These are phyloP conservation scores for Hypoxylon perforatum DNA, from an alignment of 495 filamentous ascomycete genomes.

Conservation along the genomic window DNA sequence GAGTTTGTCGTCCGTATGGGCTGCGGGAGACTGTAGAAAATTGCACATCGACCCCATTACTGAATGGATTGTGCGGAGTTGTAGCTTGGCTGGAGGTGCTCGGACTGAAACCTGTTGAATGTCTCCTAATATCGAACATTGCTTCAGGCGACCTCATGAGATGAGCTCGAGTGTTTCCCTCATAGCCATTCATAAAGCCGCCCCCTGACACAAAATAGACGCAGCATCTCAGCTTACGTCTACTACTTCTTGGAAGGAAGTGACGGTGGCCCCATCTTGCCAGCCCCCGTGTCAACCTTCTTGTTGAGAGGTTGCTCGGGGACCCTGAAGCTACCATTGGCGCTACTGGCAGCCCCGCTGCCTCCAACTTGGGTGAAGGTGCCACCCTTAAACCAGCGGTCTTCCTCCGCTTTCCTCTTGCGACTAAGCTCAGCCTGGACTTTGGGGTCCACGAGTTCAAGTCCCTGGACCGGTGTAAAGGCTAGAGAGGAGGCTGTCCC, in stretches of 20 bases:
- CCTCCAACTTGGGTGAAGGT: constrained; percentile 91
- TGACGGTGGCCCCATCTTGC: constrained; percentile 56
- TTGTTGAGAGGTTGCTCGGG: constrained; percentile 73
- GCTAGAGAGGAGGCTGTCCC: constrained; percentile 90
- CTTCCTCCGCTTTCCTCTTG: constrained; percentile 93
- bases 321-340: constrained; percentile 61
- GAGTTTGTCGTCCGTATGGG: constrained; percentile 4
- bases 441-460: constrained; percentile 97
- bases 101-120: no score
- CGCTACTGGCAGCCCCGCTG: constrained; percentile 41
- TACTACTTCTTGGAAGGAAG: constrained; percentile 42
- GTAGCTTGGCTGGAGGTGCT: no score
- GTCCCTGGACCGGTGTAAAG: constrained; percentile 92
- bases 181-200: no score
- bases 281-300: constrained; percentile 63
- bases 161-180: no score
- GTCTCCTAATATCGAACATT: no score
- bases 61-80: no score
- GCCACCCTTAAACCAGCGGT: constrained; percentile 94
- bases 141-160: no score
- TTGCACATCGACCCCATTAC: no score
- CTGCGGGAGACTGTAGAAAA: constrained; percentile 18
- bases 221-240: neutral
- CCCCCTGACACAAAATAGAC: neutral
- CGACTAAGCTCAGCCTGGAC: constrained; percentile 81